Conservation (phyloP, 2,329 filamentous ascomycete genomes). For the Alternaria panax region DNA sequence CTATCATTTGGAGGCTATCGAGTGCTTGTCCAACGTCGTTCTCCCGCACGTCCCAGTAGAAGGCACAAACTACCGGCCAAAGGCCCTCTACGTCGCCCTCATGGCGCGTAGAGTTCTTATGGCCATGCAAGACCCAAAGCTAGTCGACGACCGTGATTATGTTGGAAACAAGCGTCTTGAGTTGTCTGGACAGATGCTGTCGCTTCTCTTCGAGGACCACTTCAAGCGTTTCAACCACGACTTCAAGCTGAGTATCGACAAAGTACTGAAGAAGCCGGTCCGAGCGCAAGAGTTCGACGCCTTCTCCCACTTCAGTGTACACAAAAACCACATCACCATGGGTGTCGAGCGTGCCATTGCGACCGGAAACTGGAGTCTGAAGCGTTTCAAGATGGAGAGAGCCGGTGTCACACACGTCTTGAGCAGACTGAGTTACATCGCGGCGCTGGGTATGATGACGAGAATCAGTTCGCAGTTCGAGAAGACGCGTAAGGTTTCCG, state of each 20-base stretch:
- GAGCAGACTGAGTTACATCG: slow-evolving; percentile 94
- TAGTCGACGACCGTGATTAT: slow-evolving; percentile 97
- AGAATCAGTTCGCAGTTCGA: slow-evolving; percentile 98
- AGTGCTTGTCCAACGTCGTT: slow-evolving; percentile 89
- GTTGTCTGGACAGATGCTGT: slow-evolving; percentile 90
- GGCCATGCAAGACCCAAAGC: slow-evolving; percentile 85
- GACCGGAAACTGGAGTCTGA: slow-evolving; percentile 96
- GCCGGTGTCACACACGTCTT: slow-evolving; percentile 96
- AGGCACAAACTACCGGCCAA: slow-evolving; percentile 93
- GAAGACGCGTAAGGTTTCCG: slow-evolving; percentile 95
- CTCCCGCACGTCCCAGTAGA: slow-evolving; percentile 94
- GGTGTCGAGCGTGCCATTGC: slow-evolving; percentile 97
- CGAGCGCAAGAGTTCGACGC: slow-evolving; percentile 89
- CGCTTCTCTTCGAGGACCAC: slow-evolving; percentile 92
- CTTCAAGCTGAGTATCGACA: slow-evolving; percentile 93
- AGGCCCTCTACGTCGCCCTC: slow-evolving; percentile 93
- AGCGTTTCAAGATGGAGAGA: slow-evolving; percentile 98
- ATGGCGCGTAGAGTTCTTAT: slow-evolving; percentile 97
- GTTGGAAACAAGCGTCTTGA: slow-evolving; percentile 97
- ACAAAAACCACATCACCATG: slow-evolving; percentile 85
- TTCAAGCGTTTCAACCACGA: slow-evolving; percentile 95
- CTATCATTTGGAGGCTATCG: slow-evolving; percentile 88
- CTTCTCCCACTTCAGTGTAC: slow-evolving; percentile 80
- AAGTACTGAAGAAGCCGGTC: slow-evolving; percentile 92
- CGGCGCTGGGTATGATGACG: slow-evolving; percentile 99